Conservation (phyloP, 768 basidiomycete genomes). For the Pluteus cervinus region DNA sequence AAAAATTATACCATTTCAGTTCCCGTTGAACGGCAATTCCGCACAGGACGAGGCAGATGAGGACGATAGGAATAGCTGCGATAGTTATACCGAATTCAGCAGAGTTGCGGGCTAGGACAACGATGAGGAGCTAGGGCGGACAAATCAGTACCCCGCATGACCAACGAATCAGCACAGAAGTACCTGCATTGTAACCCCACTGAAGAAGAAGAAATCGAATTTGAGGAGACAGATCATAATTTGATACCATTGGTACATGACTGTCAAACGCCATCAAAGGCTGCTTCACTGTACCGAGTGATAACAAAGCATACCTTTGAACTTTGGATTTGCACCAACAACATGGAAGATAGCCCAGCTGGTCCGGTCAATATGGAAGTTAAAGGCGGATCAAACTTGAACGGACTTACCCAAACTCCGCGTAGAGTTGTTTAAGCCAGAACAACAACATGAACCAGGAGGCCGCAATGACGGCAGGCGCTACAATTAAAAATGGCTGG, state of each 20-base stretch:
- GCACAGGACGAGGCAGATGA: slow-evolving; percentile 58
- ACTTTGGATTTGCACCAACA: slow-evolving; percentile 78
- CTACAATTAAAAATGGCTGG: slow-evolving; percentile 63
- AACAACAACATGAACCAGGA: slow-evolving; percentile 65
- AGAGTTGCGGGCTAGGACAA: slow-evolving; percentile 57
- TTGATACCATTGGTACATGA: slow-evolving; percentile 87
- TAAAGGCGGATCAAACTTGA: not conserved
- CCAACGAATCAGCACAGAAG: not conserved
- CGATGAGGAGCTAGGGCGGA: slow-evolving; percentile 65
- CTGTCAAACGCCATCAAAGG: slow-evolving; percentile 29
- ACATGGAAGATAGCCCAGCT: slow-evolving; percentile 92
- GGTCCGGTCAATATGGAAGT: not conserved
- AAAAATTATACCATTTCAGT: slow-evolving; percentile 62
- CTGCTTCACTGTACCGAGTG: not conserved
- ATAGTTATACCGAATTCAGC: slow-evolving; percentile 82
- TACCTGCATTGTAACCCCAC: slow-evolving; percentile 86
- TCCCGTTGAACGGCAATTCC: slow-evolving; percentile 73
- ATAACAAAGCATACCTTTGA: slow-evolving; percentile 58
- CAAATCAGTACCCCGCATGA: not conserved
- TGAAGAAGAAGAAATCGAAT: slow-evolving; percentile 86
- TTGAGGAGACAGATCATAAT: slow-evolving; percentile 84
- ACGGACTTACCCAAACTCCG: slow-evolving; percentile 67
- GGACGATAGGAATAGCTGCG: slow-evolving; percentile 75
- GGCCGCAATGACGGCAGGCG: slow-evolving; percentile 60
- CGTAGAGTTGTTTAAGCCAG: slow-evolving; percentile 65